Conservation (phyloP, 495 filamentous ascomycete species). For the Daldinia grandis region DNA sequence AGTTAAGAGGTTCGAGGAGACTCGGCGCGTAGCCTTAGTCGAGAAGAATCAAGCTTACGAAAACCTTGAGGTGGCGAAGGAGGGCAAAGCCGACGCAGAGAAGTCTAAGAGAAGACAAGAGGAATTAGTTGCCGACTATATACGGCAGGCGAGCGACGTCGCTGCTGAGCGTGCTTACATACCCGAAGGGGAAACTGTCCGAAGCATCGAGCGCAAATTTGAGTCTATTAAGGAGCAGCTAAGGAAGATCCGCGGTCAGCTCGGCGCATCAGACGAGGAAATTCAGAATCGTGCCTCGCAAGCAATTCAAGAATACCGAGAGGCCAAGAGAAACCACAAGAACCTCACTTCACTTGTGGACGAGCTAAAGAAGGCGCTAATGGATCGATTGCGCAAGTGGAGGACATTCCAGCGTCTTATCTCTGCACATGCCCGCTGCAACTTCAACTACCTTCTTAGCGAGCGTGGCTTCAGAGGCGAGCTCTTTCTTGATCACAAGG, state of each 20-base stretch:
- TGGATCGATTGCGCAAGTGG: conserved; percentile 78
- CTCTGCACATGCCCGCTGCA: conserved; percentile 79
- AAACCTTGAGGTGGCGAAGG: conserved; percentile 58
- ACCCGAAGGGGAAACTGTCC: conserved; percentile 70
- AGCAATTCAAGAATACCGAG: conserved; percentile 49
- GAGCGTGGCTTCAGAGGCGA: conserved; percentile 88
- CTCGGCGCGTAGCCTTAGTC: conserved; percentile 62
- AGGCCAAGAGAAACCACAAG: conserved; percentile 51
- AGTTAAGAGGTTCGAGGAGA: conserved; percentile 55
- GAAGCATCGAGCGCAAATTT: conserved; percentile 70
- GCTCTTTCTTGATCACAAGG: conserved; percentile 77
- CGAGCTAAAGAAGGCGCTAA: conserved; percentile 69
- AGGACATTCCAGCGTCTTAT: conserved; percentile 82
- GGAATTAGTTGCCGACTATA: conserved; percentile 62
- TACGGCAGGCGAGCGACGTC: conserved; percentile 63
- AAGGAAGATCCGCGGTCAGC: conserved; percentile 56
- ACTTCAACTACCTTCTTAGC: conserved; percentile 86
- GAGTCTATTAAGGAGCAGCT: conserved; percentile 66
- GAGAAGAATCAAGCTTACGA: conserved; percentile 73
- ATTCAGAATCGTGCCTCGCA: conserved; percentile 58
- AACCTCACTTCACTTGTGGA: conserved; percentile 62
- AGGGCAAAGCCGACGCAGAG: conserved; percentile 56
- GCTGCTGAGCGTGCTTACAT: conserved; percentile 68
- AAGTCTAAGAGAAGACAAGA: conserved; percentile 56
- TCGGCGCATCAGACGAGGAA: conserved; percentile 72